phyloP scores from a whole-genome alignment of 1,284 basidiomycete species.

The Lentinula novae-zelandiae region DNA sequence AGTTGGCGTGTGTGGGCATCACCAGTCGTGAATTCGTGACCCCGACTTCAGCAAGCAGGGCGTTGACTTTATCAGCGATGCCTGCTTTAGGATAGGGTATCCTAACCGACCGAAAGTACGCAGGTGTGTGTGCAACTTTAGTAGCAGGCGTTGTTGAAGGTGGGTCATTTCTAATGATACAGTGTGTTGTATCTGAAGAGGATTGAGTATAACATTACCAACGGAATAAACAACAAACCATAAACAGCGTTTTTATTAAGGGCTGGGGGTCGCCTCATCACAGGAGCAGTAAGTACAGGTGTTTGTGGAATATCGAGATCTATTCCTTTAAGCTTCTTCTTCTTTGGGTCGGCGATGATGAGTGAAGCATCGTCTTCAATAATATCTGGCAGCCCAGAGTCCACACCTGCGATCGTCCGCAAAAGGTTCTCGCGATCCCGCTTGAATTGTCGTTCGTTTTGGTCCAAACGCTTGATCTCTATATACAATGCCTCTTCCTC shows the following conservation, averaged over 20 bases:
- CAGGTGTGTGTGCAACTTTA: slow-evolving; percentile 74
- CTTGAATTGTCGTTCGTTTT: slow-evolving; percentile 86
- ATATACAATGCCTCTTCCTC: slow-evolving; percentile 97
- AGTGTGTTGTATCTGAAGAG: slow-evolving; percentile 62
- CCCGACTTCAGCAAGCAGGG: slow-evolving; percentile 73
- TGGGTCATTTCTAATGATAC: slow-evolving; percentile 71
- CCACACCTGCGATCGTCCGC: slow-evolving; percentile 78
- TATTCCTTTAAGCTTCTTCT: slow-evolving; percentile 46
- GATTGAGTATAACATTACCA: slow-evolving; percentile 8
- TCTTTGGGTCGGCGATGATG: slow-evolving; percentile 43
- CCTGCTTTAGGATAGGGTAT: slow-evolving; percentile 74
- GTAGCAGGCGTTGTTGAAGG: slow-evolving; percentile 50
- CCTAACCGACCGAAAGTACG: slow-evolving; percentile 79
- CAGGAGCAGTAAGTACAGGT: slow-evolving; percentile 34
- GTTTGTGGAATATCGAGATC: slow-evolving; percentile 58
- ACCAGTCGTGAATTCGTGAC: slow-evolving; percentile 74
- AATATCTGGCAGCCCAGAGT: slow-evolving; percentile 78
- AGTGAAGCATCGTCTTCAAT: slow-evolving; percentile 58
- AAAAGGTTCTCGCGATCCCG: slow-evolving; percentile 90
- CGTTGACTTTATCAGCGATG: slow-evolving; percentile 69
- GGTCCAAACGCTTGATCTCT: slow-evolving; percentile 92
- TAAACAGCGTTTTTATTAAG: slow-evolving; percentile 50
- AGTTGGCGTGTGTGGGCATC: slow-evolving; percentile 87
- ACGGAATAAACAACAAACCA: slow-evolving; percentile 36
- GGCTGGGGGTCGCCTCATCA: slow-evolving; percentile 41